Percentiles rank a stretch among this genome's conserved stretches.
Evolutionary conservation across 805 yeast genomes (phyloP).

Genomic region (Komagataella phaffii): DNA sequence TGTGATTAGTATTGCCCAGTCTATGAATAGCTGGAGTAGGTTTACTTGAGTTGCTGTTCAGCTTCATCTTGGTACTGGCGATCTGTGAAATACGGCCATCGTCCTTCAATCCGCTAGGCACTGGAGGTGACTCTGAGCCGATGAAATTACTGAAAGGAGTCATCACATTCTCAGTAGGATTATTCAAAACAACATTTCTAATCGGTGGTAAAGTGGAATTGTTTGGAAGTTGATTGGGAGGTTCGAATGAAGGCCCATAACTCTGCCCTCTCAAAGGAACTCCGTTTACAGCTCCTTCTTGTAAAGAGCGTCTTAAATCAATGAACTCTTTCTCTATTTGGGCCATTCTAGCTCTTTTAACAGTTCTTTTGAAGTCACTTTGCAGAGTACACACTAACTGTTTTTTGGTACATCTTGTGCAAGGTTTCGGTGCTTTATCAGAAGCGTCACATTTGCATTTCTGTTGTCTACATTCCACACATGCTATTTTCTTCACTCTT

Average conservation of each 20-base stretch:
- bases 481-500: conserved; percentile 54
- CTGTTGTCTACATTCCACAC: conserved; percentile 94
- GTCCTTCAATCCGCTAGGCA: conserved; percentile 3
- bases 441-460: conserved; percentile 84
- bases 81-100: background rate
- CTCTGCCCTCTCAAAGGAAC: conserved; percentile 4
- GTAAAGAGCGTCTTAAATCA: conserved; percentile 45
- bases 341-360: conserved; percentile 75
- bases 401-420: conserved; percentile 69
- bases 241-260: background rate
- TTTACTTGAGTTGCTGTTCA: background rate
- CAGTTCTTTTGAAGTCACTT: conserved; percentile 77
- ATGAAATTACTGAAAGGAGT: background rate
- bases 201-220: conserved; percentile 4
- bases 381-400: conserved; percentile 59
- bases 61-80: background rate
- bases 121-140: background rate
- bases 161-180: background rate
- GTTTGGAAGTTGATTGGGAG: background rate
- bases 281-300: conserved; percentile 3
- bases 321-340: conserved; percentile 70
- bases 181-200: no score
- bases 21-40: background rate
- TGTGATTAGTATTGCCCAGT: background rate
- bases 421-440: conserved; percentile 62